These are phyloP conservation scores for Spiraea crenata DNA, from an alignment of 331 rosid species.

Conservation along the genomic window DNA sequence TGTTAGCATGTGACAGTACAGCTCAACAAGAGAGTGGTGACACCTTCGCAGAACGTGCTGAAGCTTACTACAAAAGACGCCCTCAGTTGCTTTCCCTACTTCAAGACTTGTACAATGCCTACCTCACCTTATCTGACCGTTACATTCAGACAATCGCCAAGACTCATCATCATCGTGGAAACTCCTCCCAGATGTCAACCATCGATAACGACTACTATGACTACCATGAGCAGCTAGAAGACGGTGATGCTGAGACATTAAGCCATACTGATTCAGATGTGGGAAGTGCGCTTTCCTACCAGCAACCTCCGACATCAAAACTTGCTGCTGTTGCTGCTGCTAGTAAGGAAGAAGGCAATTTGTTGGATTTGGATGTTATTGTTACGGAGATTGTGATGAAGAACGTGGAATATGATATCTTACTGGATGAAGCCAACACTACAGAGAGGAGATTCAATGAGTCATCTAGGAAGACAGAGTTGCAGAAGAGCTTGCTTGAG, in stretches of 20 bases:
- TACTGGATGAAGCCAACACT: slow-evolving; percentile 47
- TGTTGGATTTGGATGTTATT: slow-evolving; percentile 34
- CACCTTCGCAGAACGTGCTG: slow-evolving; percentile 84
- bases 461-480: slow-evolving; percentile 67
- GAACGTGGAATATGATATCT: slow-evolving; percentile 62
- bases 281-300: slow-evolving; percentile 78
- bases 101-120: slow-evolving; percentile 80
- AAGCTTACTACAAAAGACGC: slow-evolving; percentile 76
- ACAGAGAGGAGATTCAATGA: slow-evolving; percentile 58
- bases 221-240: slow-evolving; percentile 50
- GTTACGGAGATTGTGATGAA: slow-evolving; percentile 71
- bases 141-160: slow-evolving; percentile 71
- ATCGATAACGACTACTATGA: slow-evolving; percentile 29
- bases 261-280: slow-evolving; percentile 64
- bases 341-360: not conserved
- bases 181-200: slow-evolving; percentile 55
- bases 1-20: slow-evolving; percentile 31
- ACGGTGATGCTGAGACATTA: slow-evolving; percentile 20
- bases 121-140: slow-evolving; percentile 74
- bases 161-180: slow-evolving; percentile 36
- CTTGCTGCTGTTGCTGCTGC: not conserved
- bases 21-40: slow-evolving; percentile 52
- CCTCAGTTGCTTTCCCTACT: slow-evolving; percentile 77
- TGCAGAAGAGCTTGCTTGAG: slow-evolving; percentile 85
- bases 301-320: slow-evolving; percentile 24